Base-by-base conservation (phyloP, 805 yeast species). In the Jamesozyma lodderae region DNA sequence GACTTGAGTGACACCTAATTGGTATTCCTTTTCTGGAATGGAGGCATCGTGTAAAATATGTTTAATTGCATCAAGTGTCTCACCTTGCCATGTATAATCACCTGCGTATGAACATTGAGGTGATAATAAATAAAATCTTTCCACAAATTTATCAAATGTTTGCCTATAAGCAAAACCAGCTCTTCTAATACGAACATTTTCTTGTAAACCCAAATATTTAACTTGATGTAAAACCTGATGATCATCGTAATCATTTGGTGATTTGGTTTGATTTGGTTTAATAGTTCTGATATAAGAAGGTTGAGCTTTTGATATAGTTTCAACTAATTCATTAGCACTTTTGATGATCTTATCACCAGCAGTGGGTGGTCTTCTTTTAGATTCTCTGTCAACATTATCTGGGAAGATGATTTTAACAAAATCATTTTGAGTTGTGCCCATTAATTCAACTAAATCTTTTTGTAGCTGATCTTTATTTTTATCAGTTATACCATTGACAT, bases 141-240 rank as follows among this genome's bases (percentile, higher is more conserved):
- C 96, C 14, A 86, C 96, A 56, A 92, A 92, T 60, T 88, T 88
- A 42, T 92, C 96, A 62, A 87, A 92, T 0, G 96, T 84, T 48
- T 94, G 95, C 64, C 98, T 80, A 55, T 88, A 92, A 1, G 98
- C 98, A 62, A 92, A 92, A 34, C 98, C 98, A 0, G 98, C 97
- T 68, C 98, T 81, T 70, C 98, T 78, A 49, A 92, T 92, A 46
- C 97, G 76, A 36, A 92, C 97, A 61, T 92, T 92, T 62, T 92
- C 98, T 56, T 92, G 92, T 61, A 92, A 69, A 58, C 98, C 98
- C 48, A 92, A 70, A 61, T 92, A 92, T 56, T 92, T 92, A 48
- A 92, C 81, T 66, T 92, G 98, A 62, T 92, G 98, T 48, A 92
- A 68, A 6, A 92, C 98, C 47, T 87, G 95, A 39, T 74, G 77